Percentiles rank a stretch among this genome's conserved stretches.
Evolutionary conservation across 257 asterid species (phyloP).

Genomic region (Capsicum rhomboideum): DNA sequence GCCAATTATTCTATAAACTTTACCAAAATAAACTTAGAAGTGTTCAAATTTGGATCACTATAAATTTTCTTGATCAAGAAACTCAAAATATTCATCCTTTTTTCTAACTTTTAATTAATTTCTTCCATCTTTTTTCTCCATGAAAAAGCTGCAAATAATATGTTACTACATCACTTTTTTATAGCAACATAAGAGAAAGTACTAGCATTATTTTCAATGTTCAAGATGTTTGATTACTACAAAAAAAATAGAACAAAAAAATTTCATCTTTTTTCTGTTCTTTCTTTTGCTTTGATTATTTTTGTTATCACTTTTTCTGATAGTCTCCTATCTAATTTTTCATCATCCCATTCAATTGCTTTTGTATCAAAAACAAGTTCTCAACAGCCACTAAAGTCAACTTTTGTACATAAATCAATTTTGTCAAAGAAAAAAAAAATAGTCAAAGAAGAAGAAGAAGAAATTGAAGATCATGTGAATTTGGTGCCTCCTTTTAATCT

Average conservation of each 20-base stretch:
- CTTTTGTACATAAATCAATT: slow-evolving; percentile 3
- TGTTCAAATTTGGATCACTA: neutral
- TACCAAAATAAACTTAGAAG: neutral
- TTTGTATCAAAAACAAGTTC: neutral
- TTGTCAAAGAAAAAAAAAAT: neutral
- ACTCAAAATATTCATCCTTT: neutral
- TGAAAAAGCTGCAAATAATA: neutral
- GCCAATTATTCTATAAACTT: neutral
- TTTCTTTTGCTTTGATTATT: slow-evolving; percentile 23
- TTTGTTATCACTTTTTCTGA: slow-evolving; percentile 16
- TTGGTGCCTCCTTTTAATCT: slow-evolving; percentile 2
- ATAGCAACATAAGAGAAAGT: neutral
- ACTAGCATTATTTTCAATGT: neutral
- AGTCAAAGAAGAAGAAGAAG: slow-evolving; percentile 12
- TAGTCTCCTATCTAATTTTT: slow-evolving; percentile 15
- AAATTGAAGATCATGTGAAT: neutral
- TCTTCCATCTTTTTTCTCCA: neutral
- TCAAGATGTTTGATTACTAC: slow-evolving; percentile 26
- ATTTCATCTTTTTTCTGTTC: slow-evolving; percentile 24
- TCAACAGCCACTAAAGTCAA: neutral
- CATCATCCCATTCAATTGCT: slow-evolving; percentile 7
- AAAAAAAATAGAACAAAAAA: slow-evolving; percentile 13
- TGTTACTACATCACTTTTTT: neutral
- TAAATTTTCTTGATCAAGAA: neutral
- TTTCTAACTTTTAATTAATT: neutral